These are phyloP conservation scores for Jatropha curcas DNA, from an alignment of 345 rosid genomes.

Conservation along the genomic window DNA sequence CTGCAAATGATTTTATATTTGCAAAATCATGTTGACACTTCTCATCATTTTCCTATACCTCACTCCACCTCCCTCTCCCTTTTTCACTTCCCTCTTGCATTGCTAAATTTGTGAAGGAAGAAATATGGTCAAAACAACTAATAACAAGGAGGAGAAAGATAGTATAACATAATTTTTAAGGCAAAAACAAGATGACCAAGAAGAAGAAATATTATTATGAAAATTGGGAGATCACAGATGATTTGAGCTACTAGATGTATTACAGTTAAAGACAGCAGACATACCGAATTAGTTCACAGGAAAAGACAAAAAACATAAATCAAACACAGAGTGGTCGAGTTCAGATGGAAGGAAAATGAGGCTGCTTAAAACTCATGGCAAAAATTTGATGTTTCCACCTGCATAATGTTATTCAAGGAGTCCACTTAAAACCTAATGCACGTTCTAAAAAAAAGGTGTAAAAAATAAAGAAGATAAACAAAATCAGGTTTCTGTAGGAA, in stretches of 20 bases:
- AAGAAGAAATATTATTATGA: neutral
- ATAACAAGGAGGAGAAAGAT: neutral
- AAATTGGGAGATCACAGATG: neutral
- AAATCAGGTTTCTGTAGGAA: constrained; percentile 15
- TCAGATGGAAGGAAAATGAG: constrained; percentile 59
- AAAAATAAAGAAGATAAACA: neutral
- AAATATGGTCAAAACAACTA: neutral
- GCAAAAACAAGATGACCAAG: neutral
- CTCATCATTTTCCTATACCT: neutral
- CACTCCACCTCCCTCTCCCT: neutral
- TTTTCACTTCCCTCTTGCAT: neutral
- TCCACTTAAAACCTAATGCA: neutral
- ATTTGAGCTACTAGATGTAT: constrained; percentile 2
- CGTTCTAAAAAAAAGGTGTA: neutral
- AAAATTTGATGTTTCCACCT: constrained; percentile 94
- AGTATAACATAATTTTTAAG: neutral
- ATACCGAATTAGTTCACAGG: constrained; percentile 62
- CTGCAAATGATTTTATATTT: neutral
- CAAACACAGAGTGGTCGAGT: constrained; percentile 63
- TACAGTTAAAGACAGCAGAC: constrained; percentile 17
- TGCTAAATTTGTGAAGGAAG: neutral
- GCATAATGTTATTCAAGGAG: constrained; percentile 16
- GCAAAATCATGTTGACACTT: neutral
- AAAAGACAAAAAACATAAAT: no score
- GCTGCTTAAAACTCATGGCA: constrained; percentile 80